Base-by-base conservation (phyloP, 2,329 filamentous ascomycete genomes). In the Massarina eburnea region DNA sequence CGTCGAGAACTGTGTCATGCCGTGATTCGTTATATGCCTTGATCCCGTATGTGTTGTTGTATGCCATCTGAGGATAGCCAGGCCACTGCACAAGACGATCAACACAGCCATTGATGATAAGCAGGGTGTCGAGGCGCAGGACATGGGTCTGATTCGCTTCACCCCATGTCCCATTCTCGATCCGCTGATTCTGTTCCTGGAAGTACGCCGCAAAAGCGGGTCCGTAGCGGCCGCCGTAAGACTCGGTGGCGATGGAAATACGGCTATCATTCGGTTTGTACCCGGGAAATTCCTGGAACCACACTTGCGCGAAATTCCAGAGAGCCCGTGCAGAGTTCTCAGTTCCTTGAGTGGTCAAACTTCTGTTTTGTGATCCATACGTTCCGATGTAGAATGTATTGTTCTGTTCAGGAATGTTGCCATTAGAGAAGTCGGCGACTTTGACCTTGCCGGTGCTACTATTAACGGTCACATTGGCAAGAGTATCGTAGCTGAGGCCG, bases 221-320 rank as follows among this genome's bases (percentile, higher is more conserved):
- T 1, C 79, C 79, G 54, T 80, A 83, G 45, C 80, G n/a, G 2
- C 80, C 80, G 20, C 80, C 81, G 48, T 83, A 83, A 0, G 75
- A 78, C 51, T 73, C 68, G 0, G 73, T 73, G 9, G 68, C 67
- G 4, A 78, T 75, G 41, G 77, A 80, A 43, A 83, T 71, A 3
- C 76, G 75, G 46, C 82, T 77, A 48, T 84, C 78, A 34, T 78
- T 77, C 3, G 78, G 77, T 60, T 80, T 76, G 58, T 87, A 86
- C 22, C 76, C 74, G 0, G 82, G 83, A 46, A 88, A 88, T 22
- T 81, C 77, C 4, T 79, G 73, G 43, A 83, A 81, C 74, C 84
- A 88, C 1, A 76, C 75, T 59, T 84, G 81, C 0, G 79, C 74
- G 63, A 83, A 82, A 55, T 62, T 74, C 81, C 81, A 83, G 4